Evolutionary conservation across 441 rosid species (phyloP).

Genomic region (Gossypium aridum): DNA sequence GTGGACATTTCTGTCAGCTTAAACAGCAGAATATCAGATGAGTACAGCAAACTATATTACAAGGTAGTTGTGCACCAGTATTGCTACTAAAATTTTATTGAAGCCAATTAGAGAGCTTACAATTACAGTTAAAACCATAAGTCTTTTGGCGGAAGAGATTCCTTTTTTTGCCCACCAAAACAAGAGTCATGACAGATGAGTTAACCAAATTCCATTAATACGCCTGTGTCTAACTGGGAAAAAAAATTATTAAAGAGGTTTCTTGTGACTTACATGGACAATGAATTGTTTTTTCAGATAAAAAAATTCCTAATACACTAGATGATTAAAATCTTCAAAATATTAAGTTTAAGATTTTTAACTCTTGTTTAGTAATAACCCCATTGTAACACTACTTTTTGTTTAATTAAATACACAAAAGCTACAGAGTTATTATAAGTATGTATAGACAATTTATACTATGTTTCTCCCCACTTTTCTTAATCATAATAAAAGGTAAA

Average conservation of each 20-base stretch:
- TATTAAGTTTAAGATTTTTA: background rate
- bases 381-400: background rate
- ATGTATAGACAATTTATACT: background rate
- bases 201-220: background rate
- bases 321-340: background rate
- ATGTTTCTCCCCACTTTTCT: background rate
- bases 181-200: slow-evolving; percentile 2
- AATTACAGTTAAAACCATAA: background rate
- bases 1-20: background rate
- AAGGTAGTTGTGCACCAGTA: background rate
- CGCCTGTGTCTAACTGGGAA: background rate
- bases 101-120: background rate
- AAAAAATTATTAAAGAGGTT: background rate
- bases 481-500: background rate
- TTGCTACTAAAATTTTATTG: background rate
- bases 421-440: background rate
- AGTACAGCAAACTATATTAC: background rate
- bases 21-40: background rate
- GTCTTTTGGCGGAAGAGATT: background rate
- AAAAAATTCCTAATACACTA: background rate
- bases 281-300: background rate
- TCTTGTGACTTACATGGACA: background rate
- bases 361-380: background rate
- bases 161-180: background rate
- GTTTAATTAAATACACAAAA: background rate